Evolutionary conservation across 2,329 filamentous ascomycete species (phyloP), one percentile per base, ranked within the genome.

Genomic region (Penicillium sp.): DNA sequence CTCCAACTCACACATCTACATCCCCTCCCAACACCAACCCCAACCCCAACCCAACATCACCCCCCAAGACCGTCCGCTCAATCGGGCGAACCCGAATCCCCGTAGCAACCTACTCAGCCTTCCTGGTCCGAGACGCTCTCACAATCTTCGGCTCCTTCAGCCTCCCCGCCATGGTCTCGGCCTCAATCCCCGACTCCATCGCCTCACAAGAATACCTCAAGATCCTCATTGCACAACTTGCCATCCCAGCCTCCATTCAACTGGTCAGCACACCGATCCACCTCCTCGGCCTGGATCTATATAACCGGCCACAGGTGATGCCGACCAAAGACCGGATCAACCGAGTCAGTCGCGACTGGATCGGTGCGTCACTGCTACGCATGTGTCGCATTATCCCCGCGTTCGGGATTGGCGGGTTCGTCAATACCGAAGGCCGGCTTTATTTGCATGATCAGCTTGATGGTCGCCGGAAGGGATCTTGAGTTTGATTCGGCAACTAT

Each of bases 351-450:
- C 79, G 82, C 61, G 90, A 94, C 68, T 96, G 91, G 89, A 76
- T 81, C 10, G 80, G 87, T 55, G 92, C 88, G 68, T 83, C 84
- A 9, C 70, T 83, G 23, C 90, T 91, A 13, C 78, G 91, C 58
- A 88, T 96, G 73, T 88, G 88, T 61, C 81, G 91, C 55, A 95
- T 96, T 63, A 81, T 95, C 14, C 91, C 91, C 35, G 91, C 91
- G 0, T 96, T 94, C 78, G 91, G 91, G 0, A 81, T 95, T 7
- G 91, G 91, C 0, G 91, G 91, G 0, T 90, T 95, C 10, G 87
- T 94, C 11, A 96, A 96, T 73, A 80, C 79, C 4, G 69, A 71
- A 44, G 66, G 67, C 1, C 57, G 67, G n/a, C 60, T 67, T 11
- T 67, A 65, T 52, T 53, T 70, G 43, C 67, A 70, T 50, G 60